These are phyloP conservation scores for Serendipita sp. DNA, from an alignment of 768 basidiomycete species.

Conservation along the genomic window DNA sequence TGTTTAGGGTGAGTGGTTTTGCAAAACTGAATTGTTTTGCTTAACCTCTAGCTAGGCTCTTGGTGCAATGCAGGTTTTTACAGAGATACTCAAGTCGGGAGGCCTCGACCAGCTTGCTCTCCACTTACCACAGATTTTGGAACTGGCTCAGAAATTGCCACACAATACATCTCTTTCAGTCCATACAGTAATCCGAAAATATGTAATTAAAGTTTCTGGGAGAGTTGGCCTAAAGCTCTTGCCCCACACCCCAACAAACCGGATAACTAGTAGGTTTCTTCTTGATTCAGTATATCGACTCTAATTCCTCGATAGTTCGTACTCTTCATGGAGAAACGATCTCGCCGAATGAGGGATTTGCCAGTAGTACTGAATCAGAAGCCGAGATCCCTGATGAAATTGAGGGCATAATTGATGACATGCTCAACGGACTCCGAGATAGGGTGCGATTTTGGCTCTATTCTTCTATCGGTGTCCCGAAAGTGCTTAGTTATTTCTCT, in stretches of 20 bases:
- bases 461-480: background rate
- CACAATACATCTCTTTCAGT: slow-evolving; percentile 24
- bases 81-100: slow-evolving; percentile 51
- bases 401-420: slow-evolving; percentile 53
- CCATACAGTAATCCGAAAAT: slow-evolving; percentile 56
- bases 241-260: slow-evolving; percentile 32
- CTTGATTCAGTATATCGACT: slow-evolving; percentile 13
- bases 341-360: background rate
- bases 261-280: slow-evolving; percentile 17
- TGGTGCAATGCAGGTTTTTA: slow-evolving; percentile 51
- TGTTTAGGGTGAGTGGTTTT: slow-evolving; percentile 32
- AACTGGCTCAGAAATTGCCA: slow-evolving; percentile 30
- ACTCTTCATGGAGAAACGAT: slow-evolving; percentile 5
- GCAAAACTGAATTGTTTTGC: background rate
- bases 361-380: slow-evolving; percentile 22
- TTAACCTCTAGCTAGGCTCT: slow-evolving; percentile 32
- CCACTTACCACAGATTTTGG: slow-evolving; percentile 28
- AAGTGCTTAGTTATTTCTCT: background rate
- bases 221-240: background rate
- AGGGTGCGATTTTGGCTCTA: slow-evolving; percentile 32
- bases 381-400: slow-evolving; percentile 63
- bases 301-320: background rate
- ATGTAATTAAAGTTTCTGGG: slow-evolving; percentile 22
- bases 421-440: slow-evolving; percentile 65
- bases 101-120: slow-evolving; percentile 36